A percentile compares a stretch with the other conserved stretches of the same genome.
Evolutionary conservation across 495 filamentous ascomycete genomes (phyloP).

Genomic region (Articulospora tetracladia): DNA sequence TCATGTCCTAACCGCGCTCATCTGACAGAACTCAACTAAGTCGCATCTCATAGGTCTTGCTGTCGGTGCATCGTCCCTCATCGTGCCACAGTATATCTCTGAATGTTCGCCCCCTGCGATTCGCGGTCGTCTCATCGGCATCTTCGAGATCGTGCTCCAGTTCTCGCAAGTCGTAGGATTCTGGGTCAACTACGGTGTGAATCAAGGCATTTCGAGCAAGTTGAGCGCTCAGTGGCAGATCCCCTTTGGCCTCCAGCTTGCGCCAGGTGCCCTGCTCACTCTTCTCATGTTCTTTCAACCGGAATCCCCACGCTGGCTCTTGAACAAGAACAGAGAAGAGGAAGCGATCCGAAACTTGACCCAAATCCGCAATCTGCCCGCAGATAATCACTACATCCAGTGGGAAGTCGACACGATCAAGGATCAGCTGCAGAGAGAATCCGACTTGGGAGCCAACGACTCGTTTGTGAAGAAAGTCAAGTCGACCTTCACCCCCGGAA

Average conservation of each 20-base stretch:
- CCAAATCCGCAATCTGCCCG: conserved; percentile 18
- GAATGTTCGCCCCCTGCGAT: conserved; percentile 37
- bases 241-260: conserved; percentile 53
- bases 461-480: conserved; percentile 12
- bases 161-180: conserved; percentile 28
- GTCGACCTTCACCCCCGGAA: conserved; percentile 19
- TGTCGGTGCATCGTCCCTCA: conserved; percentile 59
- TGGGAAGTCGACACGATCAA: conserved; percentile 32
- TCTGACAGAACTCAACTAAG: not conserved
- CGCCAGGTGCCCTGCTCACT: conserved; percentile 48
- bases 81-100: conserved; percentile 45
- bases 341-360: conserved; percentile 31
- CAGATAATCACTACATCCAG: conserved; percentile 27
- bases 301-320: conserved; percentile 60
- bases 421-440: conserved; percentile 11
- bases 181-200: conserved; percentile 51
- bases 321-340: conserved; percentile 46
- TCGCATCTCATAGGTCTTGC: conserved; percentile 54
- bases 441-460: not conserved
- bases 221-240: conserved; percentile 51
- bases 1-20: not conserved
- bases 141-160: conserved; percentile 31
- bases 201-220: conserved; percentile 30
- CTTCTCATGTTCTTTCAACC: conserved; percentile 44
- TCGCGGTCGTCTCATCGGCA: conserved; percentile 34